Evolutionary conservation across 805 yeast species (phyloP), one percentile per base, ranked within the genome.

Genomic region (Zygotorulaspora chibaensis): DNA sequence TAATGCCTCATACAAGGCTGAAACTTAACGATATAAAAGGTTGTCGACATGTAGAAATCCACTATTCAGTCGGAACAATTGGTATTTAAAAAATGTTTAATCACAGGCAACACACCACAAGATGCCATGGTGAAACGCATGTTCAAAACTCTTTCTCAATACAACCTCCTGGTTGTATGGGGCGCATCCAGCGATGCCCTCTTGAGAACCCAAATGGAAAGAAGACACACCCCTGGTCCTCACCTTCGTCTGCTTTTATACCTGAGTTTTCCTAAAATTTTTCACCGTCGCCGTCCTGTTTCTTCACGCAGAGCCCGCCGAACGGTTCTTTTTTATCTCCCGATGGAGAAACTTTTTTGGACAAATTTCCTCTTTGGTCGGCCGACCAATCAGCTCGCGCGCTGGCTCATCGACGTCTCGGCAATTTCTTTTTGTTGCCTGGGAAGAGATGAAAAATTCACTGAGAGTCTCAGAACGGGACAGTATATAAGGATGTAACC

Each of bases 1-100:
- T n/a, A 33, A 13, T 30, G 46, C 51, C 67, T 69, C 73, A 69
- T 69, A 69, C 73, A 69, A 69, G 73, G 73, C 73, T 69, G 73
- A 69, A 69, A 69, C 73, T 69, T 69, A 69, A 69, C 73, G 73
- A 69, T 52, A 62, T 60, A 62, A 62, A 60, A 56, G 64, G 61
- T 59, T 70, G 73, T 70, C 74, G 70, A 69, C 73, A 60, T 55
- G 57, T 53, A 62, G 65, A 51, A 20, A 53, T 54, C 53, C 60
- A 62, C 66, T 61, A 66, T 63, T 66, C 70, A 66, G 70, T 66
- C 67, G 70, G 70, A 66, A 66, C 70, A 66, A 66, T 66, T 66
- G 70, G 69, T 66, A 62, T 51, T 48, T 48, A 38, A 45, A 51
- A 52, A 46, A 40, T 42, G 48, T 55, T 46, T 60, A 62, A 62